Conservation (phyloP, 768 basidiomycete genomes). For the Leccinum sublutescens region DNA sequence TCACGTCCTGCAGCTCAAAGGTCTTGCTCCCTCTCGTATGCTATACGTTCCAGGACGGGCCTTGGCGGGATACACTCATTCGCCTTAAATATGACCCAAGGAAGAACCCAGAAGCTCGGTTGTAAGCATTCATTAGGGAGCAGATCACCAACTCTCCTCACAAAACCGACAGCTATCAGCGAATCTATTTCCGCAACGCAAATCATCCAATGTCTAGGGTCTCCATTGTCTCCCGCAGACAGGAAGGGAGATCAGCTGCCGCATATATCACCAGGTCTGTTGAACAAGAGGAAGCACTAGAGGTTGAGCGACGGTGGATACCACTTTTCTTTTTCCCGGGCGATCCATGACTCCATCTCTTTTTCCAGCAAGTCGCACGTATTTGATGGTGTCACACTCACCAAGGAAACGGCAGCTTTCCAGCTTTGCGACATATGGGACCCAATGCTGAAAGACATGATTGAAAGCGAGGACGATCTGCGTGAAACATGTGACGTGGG, state of each 20-base stretch:
- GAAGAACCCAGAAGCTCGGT: constrained; percentile 62
- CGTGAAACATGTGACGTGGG: constrained; percentile 75
- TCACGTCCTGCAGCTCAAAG: constrained; percentile 60
- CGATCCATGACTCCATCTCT: neutral
- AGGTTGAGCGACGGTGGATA: constrained; percentile 32
- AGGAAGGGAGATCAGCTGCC: constrained; percentile 39
- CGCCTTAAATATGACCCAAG: constrained; percentile 90
- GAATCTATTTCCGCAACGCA: constrained; percentile 85
- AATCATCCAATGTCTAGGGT: constrained; percentile 78
- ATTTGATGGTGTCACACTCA: constrained; percentile 81
- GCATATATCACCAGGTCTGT: constrained; percentile 30
- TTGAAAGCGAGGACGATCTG: constrained; percentile 67
- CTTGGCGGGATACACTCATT: constrained; percentile 88
- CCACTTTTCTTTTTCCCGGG: neutral
- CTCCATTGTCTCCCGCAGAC: constrained; percentile 67
- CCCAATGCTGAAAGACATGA: constrained; percentile 77
- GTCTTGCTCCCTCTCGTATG: constrained; percentile 74
- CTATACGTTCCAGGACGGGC: constrained; percentile 92
- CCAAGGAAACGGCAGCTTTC: constrained; percentile 87
- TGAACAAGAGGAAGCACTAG: constrained; percentile 34
- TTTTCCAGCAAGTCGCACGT: constrained; percentile 64
- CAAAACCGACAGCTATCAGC: constrained; percentile 72
- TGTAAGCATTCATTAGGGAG: constrained; percentile 51
- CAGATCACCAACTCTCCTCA: neutral
- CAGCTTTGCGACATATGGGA: constrained; percentile 93